Evolutionary conservation across 2,329 filamentous ascomycete genomes (phyloP).

Genomic region (Fusarium sp.): DNA sequence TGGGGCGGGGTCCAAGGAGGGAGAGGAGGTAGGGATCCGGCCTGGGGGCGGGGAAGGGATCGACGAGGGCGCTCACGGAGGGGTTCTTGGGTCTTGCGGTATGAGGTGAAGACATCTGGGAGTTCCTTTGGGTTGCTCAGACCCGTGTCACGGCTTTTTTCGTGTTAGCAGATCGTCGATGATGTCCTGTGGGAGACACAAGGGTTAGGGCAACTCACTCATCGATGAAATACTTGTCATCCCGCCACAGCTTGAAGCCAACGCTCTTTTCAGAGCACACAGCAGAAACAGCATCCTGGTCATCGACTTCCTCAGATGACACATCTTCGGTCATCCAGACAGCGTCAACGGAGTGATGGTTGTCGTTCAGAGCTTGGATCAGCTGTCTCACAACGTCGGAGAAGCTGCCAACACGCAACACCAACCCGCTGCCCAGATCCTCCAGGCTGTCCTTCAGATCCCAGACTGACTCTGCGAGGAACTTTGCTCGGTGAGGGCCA

Average conservation of each 20-base stretch:
- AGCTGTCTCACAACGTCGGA: conserved; percentile 70
- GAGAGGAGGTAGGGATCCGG: conserved; percentile 66
- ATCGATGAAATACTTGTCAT: conserved; percentile 84
- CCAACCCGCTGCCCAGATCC: conserved; percentile 69
- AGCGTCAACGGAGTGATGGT: conserved; percentile 63
- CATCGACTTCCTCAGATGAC: conserved; percentile 74
- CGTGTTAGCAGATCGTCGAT: conserved; percentile 25
- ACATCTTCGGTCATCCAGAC: conserved; percentile 83
- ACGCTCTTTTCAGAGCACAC: conserved; percentile 65
- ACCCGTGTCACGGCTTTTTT: conserved; percentile 72
- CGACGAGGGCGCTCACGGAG: conserved; percentile 73
- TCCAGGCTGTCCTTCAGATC: conserved; percentile 74
- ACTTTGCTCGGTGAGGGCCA: conserved; percentile 77
- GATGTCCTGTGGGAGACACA: background rate
- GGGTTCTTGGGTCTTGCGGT: conserved; percentile 79
- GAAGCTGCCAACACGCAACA: conserved; percentile 72
- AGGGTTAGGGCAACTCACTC: conserved; percentile 69
- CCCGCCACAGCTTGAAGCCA: conserved; percentile 74
- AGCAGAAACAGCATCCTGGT: conserved; percentile 68
- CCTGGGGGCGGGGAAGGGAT: conserved; percentile 64
- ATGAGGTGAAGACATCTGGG: conserved; percentile 81
- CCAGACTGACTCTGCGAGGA: conserved; percentile 79
- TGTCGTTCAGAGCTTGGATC: conserved; percentile 60
- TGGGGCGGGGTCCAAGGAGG: conserved; percentile 70
- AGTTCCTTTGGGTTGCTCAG: conserved; percentile 69